Conservation (phyloP, 176 grass and related monocot genomes). For the Cocos nucifera region DNA sequence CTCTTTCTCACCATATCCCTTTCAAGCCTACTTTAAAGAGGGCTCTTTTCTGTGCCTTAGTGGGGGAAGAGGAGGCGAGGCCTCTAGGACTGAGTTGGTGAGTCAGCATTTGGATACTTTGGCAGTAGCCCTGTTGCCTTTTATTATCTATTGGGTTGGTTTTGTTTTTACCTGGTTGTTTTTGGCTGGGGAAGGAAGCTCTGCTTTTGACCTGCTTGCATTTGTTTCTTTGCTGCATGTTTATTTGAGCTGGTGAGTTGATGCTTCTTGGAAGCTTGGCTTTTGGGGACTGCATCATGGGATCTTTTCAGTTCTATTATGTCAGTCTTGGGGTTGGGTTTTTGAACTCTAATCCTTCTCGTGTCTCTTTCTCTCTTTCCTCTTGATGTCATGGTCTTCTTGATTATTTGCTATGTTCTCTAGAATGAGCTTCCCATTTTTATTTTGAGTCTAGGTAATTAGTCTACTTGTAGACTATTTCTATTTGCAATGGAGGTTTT, state of each 20-base stretch:
- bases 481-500: no score
- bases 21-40: no score
- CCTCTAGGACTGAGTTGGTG: not conserved
- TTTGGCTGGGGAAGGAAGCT: not conserved
- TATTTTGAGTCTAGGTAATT: no score
- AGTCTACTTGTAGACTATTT: no score
- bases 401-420: no score
- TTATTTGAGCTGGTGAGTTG: conserved; percentile 7
- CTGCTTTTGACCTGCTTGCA: not conserved
- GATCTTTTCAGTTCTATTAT: not conserved
- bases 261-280: conserved; percentile 11
- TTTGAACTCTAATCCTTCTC: no score
- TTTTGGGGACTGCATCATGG: conserved; percentile 5
- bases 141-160: not conserved
- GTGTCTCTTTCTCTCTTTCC: not conserved
- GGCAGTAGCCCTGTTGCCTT: not conserved
- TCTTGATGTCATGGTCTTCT: not conserved
- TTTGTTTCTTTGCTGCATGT: conserved; percentile 3
- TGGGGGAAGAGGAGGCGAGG: no score
- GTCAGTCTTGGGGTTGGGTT: no score
- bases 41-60: no score
- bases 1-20: no score
- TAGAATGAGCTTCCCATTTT: no score
- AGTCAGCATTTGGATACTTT: not conserved
- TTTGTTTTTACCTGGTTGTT: conserved; percentile 8